Percentiles rank a stretch among this genome's conserved stretches.
Conservation (phyloP, 257 asterid species). For the Capsicum baccatum region DNA sequence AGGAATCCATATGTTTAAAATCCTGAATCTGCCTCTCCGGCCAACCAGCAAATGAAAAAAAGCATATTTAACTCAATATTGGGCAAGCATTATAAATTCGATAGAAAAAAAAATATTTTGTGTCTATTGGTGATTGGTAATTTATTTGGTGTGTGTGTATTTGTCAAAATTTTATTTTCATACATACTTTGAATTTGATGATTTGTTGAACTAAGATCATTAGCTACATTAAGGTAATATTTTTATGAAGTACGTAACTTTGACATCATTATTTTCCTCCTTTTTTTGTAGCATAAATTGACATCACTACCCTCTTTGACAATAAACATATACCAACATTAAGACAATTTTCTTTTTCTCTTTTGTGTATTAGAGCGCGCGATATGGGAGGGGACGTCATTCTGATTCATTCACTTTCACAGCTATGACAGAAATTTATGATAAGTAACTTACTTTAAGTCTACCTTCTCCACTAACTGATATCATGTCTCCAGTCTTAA, state of each 20-base stretch:
- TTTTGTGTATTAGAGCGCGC: too few species aligned
- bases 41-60: conserved; percentile 21
- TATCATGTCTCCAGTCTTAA: conserved; percentile 71
- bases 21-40: neutral
- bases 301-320: too few species aligned
- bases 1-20: neutral
- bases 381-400: neutral
- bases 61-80: conserved; percentile 7
- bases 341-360: too few species aligned
- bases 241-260: too few species aligned
- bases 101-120: neutral
- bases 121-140: neutral
- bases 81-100: neutral
- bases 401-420: neutral
- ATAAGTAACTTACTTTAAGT: conserved; percentile 55
- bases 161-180: too few species aligned
- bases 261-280: too few species aligned
- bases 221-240: too few species aligned
- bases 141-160: neutral
- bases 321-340: too few species aligned
- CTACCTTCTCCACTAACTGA: conserved; percentile 89
- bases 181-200: too few species aligned
- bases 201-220: too few species aligned
- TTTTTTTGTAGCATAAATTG: too few species aligned
- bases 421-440: neutral